These are phyloP conservation scores for Ajuga reptans DNA, from an alignment of 305 asterid genomes.

Conservation along the genomic window DNA sequence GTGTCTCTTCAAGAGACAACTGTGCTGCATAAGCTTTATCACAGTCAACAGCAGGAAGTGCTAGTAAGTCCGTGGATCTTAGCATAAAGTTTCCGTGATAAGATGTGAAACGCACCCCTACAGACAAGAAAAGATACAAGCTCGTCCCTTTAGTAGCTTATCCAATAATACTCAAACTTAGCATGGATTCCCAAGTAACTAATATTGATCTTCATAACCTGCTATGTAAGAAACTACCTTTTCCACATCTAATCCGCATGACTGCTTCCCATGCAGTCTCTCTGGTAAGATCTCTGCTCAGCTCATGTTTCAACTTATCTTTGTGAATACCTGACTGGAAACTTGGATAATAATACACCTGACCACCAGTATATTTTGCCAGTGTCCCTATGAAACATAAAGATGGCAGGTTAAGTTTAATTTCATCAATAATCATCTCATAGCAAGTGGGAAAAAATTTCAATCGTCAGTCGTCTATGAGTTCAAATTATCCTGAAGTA, in stretches of 20 bases:
- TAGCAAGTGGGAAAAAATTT: slow-evolving; percentile 12
- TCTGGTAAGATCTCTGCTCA: slow-evolving; percentile 84
- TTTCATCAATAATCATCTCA: not conserved
- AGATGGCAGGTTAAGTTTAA: slow-evolving; percentile 20
- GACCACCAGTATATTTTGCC: slow-evolving; percentile 98
- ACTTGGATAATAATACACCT: slow-evolving; percentile 83
- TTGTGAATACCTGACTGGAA: slow-evolving; percentile 59
- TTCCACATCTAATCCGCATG: slow-evolving; percentile 97
- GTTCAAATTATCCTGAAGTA: not conserved
- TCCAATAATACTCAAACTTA: not conserved
- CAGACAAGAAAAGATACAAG: slow-evolving; percentile 22
- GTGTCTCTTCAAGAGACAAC: slow-evolving; percentile 85
- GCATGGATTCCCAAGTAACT: slow-evolving; percentile 9
- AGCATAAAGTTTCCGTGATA: slow-evolving; percentile 98
- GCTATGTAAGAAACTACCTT: slow-evolving; percentile 43
- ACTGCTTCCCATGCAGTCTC: slow-evolving; percentile 99
- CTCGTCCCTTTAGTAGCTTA: slow-evolving; percentile 22
- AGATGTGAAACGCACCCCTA: slow-evolving; percentile 94
- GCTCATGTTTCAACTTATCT: slow-evolving; percentile 76
- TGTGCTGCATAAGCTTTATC: slow-evolving; percentile 97
- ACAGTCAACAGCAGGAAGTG: slow-evolving; percentile 97
- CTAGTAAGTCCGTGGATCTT: slow-evolving; percentile 87
- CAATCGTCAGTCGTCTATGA: not conserved
- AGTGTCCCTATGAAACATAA: slow-evolving; percentile 62
- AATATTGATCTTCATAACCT: slow-evolving; percentile 1